Conservation (phyloP, 805 yeast species). For the Brettanomyces bruxellensis region DNA sequence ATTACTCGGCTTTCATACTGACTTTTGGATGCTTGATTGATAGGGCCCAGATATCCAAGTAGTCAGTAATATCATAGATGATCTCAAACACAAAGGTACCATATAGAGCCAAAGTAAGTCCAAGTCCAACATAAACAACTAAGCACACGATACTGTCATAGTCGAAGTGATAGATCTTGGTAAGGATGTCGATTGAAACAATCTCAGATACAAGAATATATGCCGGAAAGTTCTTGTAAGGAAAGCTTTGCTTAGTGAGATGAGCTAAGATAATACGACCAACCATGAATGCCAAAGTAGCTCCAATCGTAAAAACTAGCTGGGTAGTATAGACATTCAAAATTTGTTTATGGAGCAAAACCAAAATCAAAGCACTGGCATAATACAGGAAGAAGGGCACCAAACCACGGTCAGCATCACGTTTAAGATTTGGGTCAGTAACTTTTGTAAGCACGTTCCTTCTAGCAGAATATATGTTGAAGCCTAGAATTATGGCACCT, state of each 20-base stretch:
- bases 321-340: constrained; percentile 41
- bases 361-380: constrained; percentile 36
- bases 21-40: constrained; percentile 71
- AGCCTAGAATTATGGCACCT: constrained; percentile 47
- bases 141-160: constrained; percentile 36
- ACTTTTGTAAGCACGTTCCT: constrained; percentile 41
- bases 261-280: constrained; percentile 87
- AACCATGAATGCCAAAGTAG: constrained; percentile 74
- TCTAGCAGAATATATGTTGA: constrained; percentile 63
- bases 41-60: constrained; percentile 78
- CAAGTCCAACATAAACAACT: constrained; percentile 57
- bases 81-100: constrained; percentile 66
- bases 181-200: constrained; percentile 26
- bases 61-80: constrained; percentile 69
- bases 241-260: constrained; percentile 71
- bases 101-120: constrained; percentile 60
- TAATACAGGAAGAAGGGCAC: constrained; percentile 59
- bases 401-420: constrained; percentile 34
- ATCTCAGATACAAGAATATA: constrained; percentile 51
- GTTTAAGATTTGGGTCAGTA: constrained; percentile 21
- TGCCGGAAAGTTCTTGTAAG: constrained; percentile 62
- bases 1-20: background rate
- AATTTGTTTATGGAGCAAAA: constrained; percentile 42
- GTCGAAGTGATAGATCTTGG: constrained; percentile 29
- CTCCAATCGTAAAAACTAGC: constrained; percentile 60